phyloP scores from a whole-genome alignment of 2,329 filamentous ascomycete genomes.

The Elsinoe arachidis region DNA sequence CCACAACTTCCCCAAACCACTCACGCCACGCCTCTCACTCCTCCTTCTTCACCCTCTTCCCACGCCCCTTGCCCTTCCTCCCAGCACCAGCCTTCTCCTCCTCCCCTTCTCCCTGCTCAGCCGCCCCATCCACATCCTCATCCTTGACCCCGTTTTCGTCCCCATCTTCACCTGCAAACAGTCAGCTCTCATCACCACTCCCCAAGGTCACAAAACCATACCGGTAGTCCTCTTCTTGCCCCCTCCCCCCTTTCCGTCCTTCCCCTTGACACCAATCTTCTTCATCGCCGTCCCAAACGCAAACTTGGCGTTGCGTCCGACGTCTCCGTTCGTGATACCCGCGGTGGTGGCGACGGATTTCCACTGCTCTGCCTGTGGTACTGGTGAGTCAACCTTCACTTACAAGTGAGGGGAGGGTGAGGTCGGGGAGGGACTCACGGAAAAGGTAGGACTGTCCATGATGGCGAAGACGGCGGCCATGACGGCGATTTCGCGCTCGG shows the following conservation, averaged over 20 bases:
- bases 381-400: neutral
- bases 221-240: neutral
- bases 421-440: neutral
- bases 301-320: slow-evolving; percentile 8
- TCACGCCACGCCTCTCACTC: neutral
- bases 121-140: neutral
- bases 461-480: slow-evolving; percentile 2
- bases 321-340: slow-evolving; percentile 5
- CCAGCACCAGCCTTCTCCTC: neutral
- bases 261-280: slow-evolving; percentile 5
- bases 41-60: neutral
- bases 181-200: neutral
- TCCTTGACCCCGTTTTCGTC: neutral
- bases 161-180: neutral
- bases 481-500: neutral
- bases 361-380: neutral
- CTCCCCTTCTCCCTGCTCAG: neutral
- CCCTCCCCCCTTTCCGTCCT: neutral
- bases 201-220: no score
- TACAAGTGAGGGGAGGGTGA: neutral
- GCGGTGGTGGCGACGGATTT: neutral
- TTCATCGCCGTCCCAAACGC: neutral
- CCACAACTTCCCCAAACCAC: no score
- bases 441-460: neutral
- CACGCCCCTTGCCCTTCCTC: neutral